Conservation (phyloP, 345 rosid species). For the Eucalyptus polyanthemos region DNA sequence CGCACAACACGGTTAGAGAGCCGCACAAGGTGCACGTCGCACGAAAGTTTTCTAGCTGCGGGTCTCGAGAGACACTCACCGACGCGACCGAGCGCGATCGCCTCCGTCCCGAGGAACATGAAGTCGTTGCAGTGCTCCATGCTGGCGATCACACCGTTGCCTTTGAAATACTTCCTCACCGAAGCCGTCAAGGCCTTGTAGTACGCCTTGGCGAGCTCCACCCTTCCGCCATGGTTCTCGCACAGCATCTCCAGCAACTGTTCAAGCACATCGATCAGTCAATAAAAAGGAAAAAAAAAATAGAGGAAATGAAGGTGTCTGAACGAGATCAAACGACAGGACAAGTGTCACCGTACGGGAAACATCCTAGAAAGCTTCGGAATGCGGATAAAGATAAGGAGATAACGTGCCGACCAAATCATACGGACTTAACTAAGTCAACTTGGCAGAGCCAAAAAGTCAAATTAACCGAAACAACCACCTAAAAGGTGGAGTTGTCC, state of each 20-base stretch:
- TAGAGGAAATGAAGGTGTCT: not conserved
- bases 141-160: constrained; percentile 95
- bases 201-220: constrained; percentile 79
- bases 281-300: too few species aligned
- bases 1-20: not conserved
- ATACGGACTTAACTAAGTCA: not conserved
- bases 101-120: constrained; percentile 94
- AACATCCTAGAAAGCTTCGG: not conserved
- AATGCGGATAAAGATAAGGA: not conserved
- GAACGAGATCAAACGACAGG: not conserved
- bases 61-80: constrained; percentile 26
- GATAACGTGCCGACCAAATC: constrained; percentile 27
- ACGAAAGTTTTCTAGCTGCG: not conserved
- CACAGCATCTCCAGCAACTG: constrained; percentile 83
- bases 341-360: not conserved
- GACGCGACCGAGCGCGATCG: constrained; percentile 93
- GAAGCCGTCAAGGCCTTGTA: constrained; percentile 70
- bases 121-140: constrained; percentile 99
- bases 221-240: constrained; percentile 88
- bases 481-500: not conserved
- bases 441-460: not conserved
- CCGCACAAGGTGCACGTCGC: not conserved
- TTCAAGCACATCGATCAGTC: not conserved
- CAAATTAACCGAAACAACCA: not conserved
- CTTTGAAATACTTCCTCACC: constrained; percentile 73